These are phyloP conservation scores for Logfia minima DNA, from an alignment of 129 eudicot species.

Conservation along the genomic window DNA sequence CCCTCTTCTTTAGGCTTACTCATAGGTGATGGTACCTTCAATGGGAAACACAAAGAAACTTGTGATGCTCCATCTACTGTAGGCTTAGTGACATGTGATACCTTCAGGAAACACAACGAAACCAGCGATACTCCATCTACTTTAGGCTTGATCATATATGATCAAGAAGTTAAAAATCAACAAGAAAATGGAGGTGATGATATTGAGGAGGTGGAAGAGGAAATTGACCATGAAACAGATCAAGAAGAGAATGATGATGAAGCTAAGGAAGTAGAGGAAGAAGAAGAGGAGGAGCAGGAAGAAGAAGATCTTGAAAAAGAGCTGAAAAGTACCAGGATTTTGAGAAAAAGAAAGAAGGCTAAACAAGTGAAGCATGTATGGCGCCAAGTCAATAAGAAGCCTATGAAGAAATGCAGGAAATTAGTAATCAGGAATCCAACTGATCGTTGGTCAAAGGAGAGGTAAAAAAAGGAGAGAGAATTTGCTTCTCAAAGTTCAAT, in stretches of 20 bases:
- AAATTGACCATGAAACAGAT: not conserved
- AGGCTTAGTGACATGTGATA: not conserved
- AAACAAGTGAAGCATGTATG: constrained; percentile 38
- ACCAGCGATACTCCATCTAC: not conserved
- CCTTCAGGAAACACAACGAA: not conserved
- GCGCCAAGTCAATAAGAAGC: constrained; percentile 39
- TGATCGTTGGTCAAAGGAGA: constrained; percentile 76
- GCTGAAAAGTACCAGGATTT: constrained; percentile 37
- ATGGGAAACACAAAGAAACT: not conserved
- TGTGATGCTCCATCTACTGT: not conserved
- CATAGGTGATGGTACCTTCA: no score
- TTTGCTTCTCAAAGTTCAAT: constrained; percentile 1
- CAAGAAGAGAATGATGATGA: constrained; percentile 26
- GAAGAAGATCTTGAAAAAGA: constrained; percentile 23
- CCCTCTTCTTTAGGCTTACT: not conserved
- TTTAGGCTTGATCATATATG: not conserved
- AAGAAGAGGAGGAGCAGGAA: constrained; percentile 3
- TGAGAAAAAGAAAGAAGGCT: constrained; percentile 49
- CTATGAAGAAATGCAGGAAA: constrained; percentile 47
- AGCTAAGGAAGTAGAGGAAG: constrained; percentile 8
- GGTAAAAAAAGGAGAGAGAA: constrained; percentile 28
- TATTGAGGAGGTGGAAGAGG: constrained; percentile 8
- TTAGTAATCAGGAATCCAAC: constrained; percentile 46
- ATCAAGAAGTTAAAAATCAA: not conserved
- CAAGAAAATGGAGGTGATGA: not conserved